Percentiles rank a stretch among this genome's conserved stretches.
Conservation (phyloP, 2,329 filamentous ascomycete species). For the Aspergillus brasiliensis region DNA sequence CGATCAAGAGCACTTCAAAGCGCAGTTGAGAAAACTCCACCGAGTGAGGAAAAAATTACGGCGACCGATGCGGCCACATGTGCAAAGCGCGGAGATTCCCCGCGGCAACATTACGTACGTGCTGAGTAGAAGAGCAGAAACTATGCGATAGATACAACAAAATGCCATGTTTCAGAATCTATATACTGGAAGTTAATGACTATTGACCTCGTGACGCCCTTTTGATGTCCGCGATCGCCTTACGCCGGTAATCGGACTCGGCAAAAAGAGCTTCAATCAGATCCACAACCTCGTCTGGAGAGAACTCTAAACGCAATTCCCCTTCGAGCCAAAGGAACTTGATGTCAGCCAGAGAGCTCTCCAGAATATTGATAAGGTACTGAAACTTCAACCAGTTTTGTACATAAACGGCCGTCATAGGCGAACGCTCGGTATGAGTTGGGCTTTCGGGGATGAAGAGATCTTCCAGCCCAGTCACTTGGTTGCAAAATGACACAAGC, state of each 20-base stretch:
- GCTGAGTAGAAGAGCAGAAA: not conserved
- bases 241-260: slow-evolving; percentile 60
- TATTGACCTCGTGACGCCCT: slow-evolving; percentile 30
- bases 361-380: slow-evolving; percentile 64
- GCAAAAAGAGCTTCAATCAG: slow-evolving; percentile 66
- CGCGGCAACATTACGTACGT: slow-evolving; percentile 5
- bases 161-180: not conserved
- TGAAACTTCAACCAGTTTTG: slow-evolving; percentile 67
- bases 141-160: not conserved
- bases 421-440: slow-evolving; percentile 39
- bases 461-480: slow-evolving; percentile 57
- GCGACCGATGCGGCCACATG: slow-evolving; percentile 43
- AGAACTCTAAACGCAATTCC: slow-evolving; percentile 65
- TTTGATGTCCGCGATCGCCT: slow-evolving; percentile 60
- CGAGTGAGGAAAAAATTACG: slow-evolving; percentile 42
- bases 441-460: slow-evolving; percentile 54
- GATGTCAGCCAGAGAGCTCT: slow-evolving; percentile 65
- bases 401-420: slow-evolving; percentile 64
- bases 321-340: slow-evolving; percentile 66
- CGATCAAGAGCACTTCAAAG: slow-evolving; percentile 6
- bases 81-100: slow-evolving; percentile 40
- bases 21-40: slow-evolving; percentile 28
- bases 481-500: slow-evolving; percentile 59
- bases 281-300: slow-evolving; percentile 62
- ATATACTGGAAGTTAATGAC: not conserved